phyloP scores from a whole-genome alignment of 2,329 filamentous ascomycete species.

The Pseudogymnoascus sp. region DNA sequence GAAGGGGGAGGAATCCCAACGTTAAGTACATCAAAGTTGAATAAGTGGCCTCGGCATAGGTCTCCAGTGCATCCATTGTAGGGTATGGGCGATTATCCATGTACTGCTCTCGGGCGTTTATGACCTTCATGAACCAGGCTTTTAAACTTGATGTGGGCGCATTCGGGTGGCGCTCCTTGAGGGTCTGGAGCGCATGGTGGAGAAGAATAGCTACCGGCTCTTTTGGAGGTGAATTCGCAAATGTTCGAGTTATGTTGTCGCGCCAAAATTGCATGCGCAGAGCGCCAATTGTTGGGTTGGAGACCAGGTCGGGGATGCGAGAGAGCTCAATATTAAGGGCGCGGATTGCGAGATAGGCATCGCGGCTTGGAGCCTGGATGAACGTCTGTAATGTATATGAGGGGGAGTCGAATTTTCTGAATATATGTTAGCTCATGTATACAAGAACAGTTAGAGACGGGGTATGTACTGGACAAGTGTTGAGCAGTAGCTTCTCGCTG shows the following conservation, averaged over 20 bases:
- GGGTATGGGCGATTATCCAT: constrained; percentile 77
- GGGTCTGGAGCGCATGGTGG: constrained; percentile 58
- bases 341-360: constrained; percentile 83
- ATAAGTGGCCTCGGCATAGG: constrained; percentile 91
- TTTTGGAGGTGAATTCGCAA: constrained; percentile 70
- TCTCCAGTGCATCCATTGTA: constrained; percentile 64
- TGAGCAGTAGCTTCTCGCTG: constrained; percentile 29
- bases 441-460: background rate
- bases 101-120: constrained; percentile 72
- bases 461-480: constrained; percentile 27
- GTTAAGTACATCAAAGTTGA: constrained; percentile 85
- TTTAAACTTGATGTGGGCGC: constrained; percentile 41
- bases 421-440: constrained; percentile 15
- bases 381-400: constrained; percentile 81
- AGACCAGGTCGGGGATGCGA: constrained; percentile 80
- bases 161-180: constrained; percentile 38
- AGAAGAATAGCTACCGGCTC: constrained; percentile 86
- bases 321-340: constrained; percentile 90
- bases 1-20: constrained; percentile 67
- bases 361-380: constrained; percentile 62
- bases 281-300: constrained; percentile 73
- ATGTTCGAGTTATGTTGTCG: constrained; percentile 69
- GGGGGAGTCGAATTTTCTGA: constrained; percentile 78
- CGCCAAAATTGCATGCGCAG: constrained; percentile 95
- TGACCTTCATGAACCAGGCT: constrained; percentile 67